phyloP scores from a whole-genome alignment of 1,284 basidiomycete species.

The Takashimella koratensis region DNA sequence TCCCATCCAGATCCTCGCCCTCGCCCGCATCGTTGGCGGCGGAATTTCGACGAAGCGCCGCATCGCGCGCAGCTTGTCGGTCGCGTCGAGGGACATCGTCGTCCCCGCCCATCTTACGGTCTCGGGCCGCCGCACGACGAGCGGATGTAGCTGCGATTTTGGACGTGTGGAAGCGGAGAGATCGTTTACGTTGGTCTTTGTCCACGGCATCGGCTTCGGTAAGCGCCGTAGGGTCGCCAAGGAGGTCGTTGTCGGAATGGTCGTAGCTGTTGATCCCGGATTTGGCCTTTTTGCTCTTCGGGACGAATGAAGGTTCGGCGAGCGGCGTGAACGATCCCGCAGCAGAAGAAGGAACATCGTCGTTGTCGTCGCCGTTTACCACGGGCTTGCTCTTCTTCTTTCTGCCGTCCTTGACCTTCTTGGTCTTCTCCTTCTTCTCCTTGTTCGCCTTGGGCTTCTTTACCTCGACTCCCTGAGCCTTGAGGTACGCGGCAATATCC shows the following conservation, averaged over 20 bases:
- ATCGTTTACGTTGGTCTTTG: slow-evolving; percentile 72
- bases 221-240: slow-evolving; percentile 70
- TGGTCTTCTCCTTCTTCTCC: slow-evolving; percentile 28
- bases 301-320: slow-evolving; percentile 32
- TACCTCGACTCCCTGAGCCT: slow-evolving; percentile 1
- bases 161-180: slow-evolving; percentile 84
- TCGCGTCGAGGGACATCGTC: slow-evolving; percentile 62
- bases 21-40: slow-evolving; percentile 30
- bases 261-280: slow-evolving; percentile 22
- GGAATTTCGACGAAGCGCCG: slow-evolving; percentile 50
- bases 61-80: slow-evolving; percentile 50
- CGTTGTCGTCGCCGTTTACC: slow-evolving; percentile 9
- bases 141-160: slow-evolving; percentile 76
- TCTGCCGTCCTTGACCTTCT: slow-evolving; percentile 35
- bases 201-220: slow-evolving; percentile 69
- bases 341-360: slow-evolving; percentile 1
- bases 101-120: slow-evolving; percentile 60
- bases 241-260: slow-evolving; percentile 55
- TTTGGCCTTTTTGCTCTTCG: slow-evolving; percentile 24
- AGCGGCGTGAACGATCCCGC: slow-evolving; percentile 37
- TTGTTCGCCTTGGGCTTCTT: slow-evolving; percentile 27
- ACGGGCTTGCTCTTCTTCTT: slow-evolving; percentile 43
- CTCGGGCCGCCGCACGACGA: slow-evolving; percentile 63
- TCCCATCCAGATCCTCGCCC: slow-evolving; percentile 47
- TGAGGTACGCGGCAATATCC: background rate